Conservation (phyloP, 352 stramenopile species). For the Phytophthora litchii region DNA sequence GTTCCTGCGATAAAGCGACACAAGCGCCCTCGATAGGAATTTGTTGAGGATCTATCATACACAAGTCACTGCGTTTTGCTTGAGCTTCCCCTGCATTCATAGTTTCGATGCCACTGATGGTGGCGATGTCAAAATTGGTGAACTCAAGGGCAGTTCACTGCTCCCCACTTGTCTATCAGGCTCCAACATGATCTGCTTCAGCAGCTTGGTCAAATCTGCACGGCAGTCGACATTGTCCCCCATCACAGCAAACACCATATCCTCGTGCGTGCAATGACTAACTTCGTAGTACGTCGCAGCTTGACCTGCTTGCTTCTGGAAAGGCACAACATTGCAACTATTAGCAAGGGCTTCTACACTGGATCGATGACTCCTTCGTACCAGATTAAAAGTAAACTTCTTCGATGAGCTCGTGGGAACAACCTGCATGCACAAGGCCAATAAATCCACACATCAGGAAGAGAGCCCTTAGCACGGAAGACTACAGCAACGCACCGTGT, state of each 20-base stretch:
- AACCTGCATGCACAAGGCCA: conserved; percentile 31
- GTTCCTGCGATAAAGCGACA: conserved; percentile 42
- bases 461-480: too few relatives aligned
- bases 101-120: conserved; percentile 17
- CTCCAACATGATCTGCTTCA: conserved; percentile 45
- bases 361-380: conserved; percentile 18
- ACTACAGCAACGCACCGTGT: conserved; percentile 35
- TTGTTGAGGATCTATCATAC: background rate
- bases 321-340: background rate
- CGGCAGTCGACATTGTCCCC: conserved; percentile 60
- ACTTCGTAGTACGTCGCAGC: conserved; percentile 49
- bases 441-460: background rate
- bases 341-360: conserved; percentile 1
- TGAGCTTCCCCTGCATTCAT: conserved; percentile 5
- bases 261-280: conserved; percentile 60
- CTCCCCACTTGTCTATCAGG: background rate
- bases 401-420: conserved; percentile 64
- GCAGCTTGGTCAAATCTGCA: conserved; percentile 40
- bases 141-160: background rate
- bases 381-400: conserved; percentile 55
- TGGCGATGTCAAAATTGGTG: conserved; percentile 8
- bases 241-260: conserved; percentile 74
- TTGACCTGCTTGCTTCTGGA: conserved; percentile 51
- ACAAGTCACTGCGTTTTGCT: conserved; percentile 7
- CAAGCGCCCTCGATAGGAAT: conserved; percentile 1